A percentile compares a stretch with the other conserved stretches of the same genome.
phyloP scores from a whole-genome alignment of 2,329 filamentous ascomycete genomes.

The Blastomyces silverae region DNA sequence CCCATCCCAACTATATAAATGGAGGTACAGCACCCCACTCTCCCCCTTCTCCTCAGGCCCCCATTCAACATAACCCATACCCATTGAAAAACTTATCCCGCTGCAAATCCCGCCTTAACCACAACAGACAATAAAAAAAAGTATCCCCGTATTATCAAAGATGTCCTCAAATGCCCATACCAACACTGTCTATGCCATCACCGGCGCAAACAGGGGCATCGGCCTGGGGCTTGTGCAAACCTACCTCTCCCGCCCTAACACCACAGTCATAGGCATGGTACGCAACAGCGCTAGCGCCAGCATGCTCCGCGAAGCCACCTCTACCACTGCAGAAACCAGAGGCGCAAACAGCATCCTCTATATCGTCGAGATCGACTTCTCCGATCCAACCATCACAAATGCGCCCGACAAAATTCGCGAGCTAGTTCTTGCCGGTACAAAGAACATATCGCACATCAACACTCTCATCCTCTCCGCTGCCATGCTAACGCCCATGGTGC shows the following conservation, averaged over 20 bases:
- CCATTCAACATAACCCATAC: neutral
- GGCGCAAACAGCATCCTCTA: slow-evolving; percentile 20
- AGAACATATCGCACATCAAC: slow-evolving; percentile 25
- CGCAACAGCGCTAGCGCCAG: slow-evolving; percentile 19
- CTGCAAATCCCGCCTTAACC: neutral
- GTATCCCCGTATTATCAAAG: neutral
- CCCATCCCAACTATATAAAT: neutral
- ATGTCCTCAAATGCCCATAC: neutral
- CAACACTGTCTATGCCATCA: slow-evolving; percentile 29
- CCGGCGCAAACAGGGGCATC: slow-evolving; percentile 29
- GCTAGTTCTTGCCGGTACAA: neutral
- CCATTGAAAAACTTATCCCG: neutral
- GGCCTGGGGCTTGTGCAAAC: slow-evolving; percentile 25
- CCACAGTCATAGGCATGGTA: slow-evolving; percentile 25
- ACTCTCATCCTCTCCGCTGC: slow-evolving; percentile 28
- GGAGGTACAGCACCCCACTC: neutral
- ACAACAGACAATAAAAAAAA: neutral
- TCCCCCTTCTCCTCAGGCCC: neutral
- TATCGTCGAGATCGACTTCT: slow-evolving; percentile 24
- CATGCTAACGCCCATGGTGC: slow-evolving; percentile 54
- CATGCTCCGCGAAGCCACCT: slow-evolving; percentile 16
- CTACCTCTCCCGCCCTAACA: slow-evolving; percentile 23
- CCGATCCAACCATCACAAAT: slow-evolving; percentile 14
- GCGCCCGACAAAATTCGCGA: slow-evolving; percentile 17
- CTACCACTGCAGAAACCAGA: neutral